phyloP scores from a whole-genome alignment of 2,329 filamentous ascomycete genomes.

The Tetracladium maxilliforme region DNA sequence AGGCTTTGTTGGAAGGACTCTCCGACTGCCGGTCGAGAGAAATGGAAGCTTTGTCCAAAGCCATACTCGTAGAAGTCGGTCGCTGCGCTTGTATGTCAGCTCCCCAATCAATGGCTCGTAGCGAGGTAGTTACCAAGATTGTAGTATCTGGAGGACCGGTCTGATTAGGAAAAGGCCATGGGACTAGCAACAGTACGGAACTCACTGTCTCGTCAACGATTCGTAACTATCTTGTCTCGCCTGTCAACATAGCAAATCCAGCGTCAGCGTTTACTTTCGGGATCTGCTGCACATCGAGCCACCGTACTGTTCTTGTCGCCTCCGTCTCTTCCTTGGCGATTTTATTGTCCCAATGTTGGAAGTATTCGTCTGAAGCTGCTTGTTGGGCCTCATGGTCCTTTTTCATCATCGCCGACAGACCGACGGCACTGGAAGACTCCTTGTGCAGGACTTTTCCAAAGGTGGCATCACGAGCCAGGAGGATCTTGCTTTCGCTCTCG shows the following conservation, averaged over 20 bases:
- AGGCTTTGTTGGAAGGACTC: constrained; percentile 87
- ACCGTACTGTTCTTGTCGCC: constrained; percentile 59
- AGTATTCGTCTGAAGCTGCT: constrained; percentile 79
- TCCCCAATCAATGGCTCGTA: too few species aligned
- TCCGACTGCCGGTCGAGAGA: constrained; percentile 80
- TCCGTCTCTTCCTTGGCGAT: constrained; percentile 65
- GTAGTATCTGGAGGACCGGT: constrained; percentile 75
- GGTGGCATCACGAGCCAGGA: constrained; percentile 73
- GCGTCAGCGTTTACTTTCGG: constrained; percentile 6
- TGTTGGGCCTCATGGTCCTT: constrained; percentile 72
- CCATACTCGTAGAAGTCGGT: constrained; percentile 95
- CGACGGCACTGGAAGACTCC: constrained; percentile 49
- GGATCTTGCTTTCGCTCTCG: too few species aligned
- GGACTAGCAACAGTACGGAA: constrained; percentile 9
- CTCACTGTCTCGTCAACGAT: constrained; percentile 81
- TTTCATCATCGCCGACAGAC: constrained; percentile 68
- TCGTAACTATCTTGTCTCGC: constrained; percentile 79
- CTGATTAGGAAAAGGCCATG: constrained; percentile 7
- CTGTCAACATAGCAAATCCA: constrained; percentile 31
- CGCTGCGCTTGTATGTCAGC: too few species aligned
- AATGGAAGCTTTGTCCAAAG: constrained; percentile 94
- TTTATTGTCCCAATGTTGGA: constrained; percentile 94
- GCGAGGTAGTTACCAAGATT: too few species aligned
- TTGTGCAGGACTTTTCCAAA: constrained; percentile 78
- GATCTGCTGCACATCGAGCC: constrained; percentile 2